Conservation (phyloP, 1,284 basidiomycete species). For the Mixia osmundae region DNA sequence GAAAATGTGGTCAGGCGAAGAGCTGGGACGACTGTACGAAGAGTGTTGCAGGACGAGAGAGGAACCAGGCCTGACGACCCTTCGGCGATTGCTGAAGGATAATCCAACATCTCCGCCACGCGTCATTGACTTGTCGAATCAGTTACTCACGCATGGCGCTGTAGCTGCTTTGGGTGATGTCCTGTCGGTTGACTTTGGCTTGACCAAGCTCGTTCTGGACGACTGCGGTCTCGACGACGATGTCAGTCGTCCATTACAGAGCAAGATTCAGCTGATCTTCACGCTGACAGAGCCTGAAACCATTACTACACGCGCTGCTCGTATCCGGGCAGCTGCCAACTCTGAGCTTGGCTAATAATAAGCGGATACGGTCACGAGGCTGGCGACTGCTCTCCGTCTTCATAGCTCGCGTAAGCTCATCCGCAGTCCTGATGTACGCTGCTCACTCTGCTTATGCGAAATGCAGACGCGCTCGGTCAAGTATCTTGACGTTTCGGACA, state of each 20-base stretch:
- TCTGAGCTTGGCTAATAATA: constrained; percentile 67
- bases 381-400: constrained; percentile 66
- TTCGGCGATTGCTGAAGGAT: constrained; percentile 49
- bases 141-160: constrained; percentile 41
- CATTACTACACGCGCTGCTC: constrained; percentile 68
- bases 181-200: constrained; percentile 67
- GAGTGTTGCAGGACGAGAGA: constrained; percentile 57
- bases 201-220: constrained; percentile 53
- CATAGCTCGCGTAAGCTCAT: constrained; percentile 35
- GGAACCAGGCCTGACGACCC: constrained; percentile 38
- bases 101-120: constrained; percentile 32
- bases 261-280: constrained; percentile 7
- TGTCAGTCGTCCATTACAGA: constrained; percentile 26
- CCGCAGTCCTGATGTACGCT: not conserved
- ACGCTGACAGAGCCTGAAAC: constrained; percentile 43
- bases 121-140: constrained; percentile 43
- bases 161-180: constrained; percentile 67
- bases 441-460: too few species aligned
- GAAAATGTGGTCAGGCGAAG: constrained; percentile 22
- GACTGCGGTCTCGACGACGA: constrained; percentile 58
- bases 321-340: constrained; percentile 60
- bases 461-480: constrained; percentile 51
- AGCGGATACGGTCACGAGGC: constrained; percentile 47
- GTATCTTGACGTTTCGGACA: constrained; percentile 77
- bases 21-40: constrained; percentile 36